Evolutionary conservation across 495 filamentous ascomycete species (phyloP).

Genomic region (Chaetomidium leptoderma): DNA sequence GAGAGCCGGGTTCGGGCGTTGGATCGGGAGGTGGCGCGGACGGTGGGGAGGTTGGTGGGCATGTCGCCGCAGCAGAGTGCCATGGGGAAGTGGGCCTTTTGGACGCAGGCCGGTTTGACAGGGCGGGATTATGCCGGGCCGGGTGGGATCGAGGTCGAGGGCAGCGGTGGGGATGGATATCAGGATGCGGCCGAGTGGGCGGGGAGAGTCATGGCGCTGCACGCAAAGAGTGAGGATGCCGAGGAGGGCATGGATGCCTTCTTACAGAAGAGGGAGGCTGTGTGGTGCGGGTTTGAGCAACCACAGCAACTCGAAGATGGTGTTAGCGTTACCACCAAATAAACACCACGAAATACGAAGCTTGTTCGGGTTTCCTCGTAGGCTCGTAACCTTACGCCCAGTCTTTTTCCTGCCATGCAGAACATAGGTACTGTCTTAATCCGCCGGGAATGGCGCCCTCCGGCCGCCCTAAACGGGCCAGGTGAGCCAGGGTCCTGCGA

Average conservation of each 20-base stretch:
- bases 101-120: slow-evolving; percentile 22
- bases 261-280: slow-evolving; percentile 19
- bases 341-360: too few relatives aligned
- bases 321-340: too few relatives aligned
- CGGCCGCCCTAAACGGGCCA: too few relatives aligned
- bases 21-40: slow-evolving; percentile 14
- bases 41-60: slow-evolving; percentile 17
- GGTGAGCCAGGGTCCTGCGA: too few relatives aligned
- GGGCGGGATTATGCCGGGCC: neutral
- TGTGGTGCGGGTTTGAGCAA: slow-evolving; percentile 12
- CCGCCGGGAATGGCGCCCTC: too few relatives aligned
- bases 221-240: slow-evolving; percentile 25
- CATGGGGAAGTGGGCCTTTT: slow-evolving; percentile 32
- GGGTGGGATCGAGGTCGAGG: slow-evolving; percentile 8
- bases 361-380: too few relatives aligned
- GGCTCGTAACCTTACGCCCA: too few relatives aligned
- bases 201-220: slow-evolving; percentile 24
- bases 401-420: too few relatives aligned
- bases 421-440: too few relatives aligned
- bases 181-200: slow-evolving; percentile 24
- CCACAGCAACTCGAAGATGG: too few relatives aligned
- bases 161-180: slow-evolving; percentile 18
- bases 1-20: neutral
- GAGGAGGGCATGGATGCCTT: slow-evolving; percentile 28
- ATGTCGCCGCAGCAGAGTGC: slow-evolving; percentile 27